Evolutionary conservation across 495 filamentous ascomycete genomes (phyloP), one percentile per base, ranked within the genome.

Genomic region (Penicillium coprophilum): DNA sequence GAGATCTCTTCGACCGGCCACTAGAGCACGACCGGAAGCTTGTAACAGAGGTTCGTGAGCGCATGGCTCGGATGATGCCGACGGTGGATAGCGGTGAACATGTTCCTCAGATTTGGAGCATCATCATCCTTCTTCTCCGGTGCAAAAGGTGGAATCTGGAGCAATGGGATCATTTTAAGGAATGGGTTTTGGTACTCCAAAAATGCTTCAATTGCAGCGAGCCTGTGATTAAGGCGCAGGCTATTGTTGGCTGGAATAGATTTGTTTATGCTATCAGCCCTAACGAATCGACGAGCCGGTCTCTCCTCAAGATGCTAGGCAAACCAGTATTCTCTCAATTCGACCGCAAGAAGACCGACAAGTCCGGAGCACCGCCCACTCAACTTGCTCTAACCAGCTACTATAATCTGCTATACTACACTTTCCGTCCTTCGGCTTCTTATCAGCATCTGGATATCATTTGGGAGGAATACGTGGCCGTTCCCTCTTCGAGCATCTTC

Each of bases 81-180:
- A 79, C 84, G 39, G 82, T 85, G 41, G 80, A 86, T n/a, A 83
- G 82, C 10, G 77, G 78, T 21, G 66, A 77, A 0, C 79, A 84
- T 55, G 90, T 94, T n/a, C 91, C 94, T 6, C 86, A 90, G 51
- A 88, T 97, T 30, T 98, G 93, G 93, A 89, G 86, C 46, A 79
- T 89, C 20, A 77, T 94, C 5, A 78, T 93, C 9, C 78, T 96
- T 4, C 82, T 96, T 20, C 77, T 96, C 30, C 82, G 87, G 44
- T 80, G 77, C 50, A 82, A 82, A 55, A 73, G 72, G 36, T 80
- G 74, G 43, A 77, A 82, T 21, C 64, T 92, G 15, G 83, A 90
- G 30, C 75, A 81, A 55, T 97, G 90, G 91, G 80, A 86, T 49
- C 83, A 83, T 64, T 82, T 89, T 55, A 80, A 76, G 19, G 77